phyloP scores from a whole-genome alignment of 2,329 filamentous ascomycete genomes.

The Cytospora leucostoma region DNA sequence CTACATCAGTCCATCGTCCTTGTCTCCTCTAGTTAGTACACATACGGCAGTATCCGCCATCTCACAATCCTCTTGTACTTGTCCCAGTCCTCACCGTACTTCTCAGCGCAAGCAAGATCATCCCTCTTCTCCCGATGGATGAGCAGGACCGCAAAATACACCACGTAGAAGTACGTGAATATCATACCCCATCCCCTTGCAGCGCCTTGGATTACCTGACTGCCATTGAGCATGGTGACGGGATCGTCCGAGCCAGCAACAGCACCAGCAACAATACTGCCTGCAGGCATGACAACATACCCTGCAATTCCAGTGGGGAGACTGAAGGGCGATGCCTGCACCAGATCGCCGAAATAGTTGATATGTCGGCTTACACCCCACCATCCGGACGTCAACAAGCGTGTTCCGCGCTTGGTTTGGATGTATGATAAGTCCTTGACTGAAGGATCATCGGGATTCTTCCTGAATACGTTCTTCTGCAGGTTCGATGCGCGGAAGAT shows the following conservation, averaged over 20 bases:
- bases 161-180: constrained; percentile 85
- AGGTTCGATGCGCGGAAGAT: constrained; percentile 87
- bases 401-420: constrained; percentile 75
- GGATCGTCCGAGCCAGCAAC: constrained; percentile 29
- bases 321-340: constrained; percentile 84
- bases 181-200: constrained; percentile 78
- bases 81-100: constrained; percentile 87
- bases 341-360: constrained; percentile 91
- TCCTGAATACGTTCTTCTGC: constrained; percentile 89
- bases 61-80: constrained; percentile 76
- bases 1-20: constrained; percentile 1
- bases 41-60: constrained; percentile 75
- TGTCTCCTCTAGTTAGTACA: constrained; percentile 60
- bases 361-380: constrained; percentile 87
- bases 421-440: constrained; percentile 79
- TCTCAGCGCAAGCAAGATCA: constrained; percentile 80
- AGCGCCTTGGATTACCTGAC: constrained; percentile 66
- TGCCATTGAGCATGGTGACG: constrained; percentile 56
- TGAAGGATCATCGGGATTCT: constrained; percentile 74
- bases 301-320: constrained; percentile 80
- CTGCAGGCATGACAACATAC: constrained; percentile 65
- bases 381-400: constrained; percentile 80
- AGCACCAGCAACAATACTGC: constrained; percentile 52
- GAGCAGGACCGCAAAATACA: constrained; percentile 82
- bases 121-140: constrained; percentile 81